A percentile compares a stretch with the other conserved stretches of the same genome.
These are phyloP conservation scores for Saturnispora halmiae DNA, from an alignment of 805 yeast genomes.

Conservation along the genomic window DNA sequence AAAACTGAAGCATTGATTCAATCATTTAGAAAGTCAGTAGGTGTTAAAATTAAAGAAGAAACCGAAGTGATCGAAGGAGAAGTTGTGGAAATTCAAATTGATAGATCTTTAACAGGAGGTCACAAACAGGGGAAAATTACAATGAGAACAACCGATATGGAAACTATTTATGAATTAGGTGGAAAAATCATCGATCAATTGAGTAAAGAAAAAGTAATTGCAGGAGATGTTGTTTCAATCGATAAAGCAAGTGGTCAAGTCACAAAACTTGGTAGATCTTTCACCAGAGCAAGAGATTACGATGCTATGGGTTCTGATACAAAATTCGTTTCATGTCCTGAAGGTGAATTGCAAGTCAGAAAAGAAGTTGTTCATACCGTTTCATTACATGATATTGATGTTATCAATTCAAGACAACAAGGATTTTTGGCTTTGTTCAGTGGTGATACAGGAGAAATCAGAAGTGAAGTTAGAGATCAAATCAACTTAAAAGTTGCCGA, in stretches of 20 bases:
- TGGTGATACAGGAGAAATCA: conserved; percentile 94
- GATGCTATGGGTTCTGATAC: conserved; percentile 95
- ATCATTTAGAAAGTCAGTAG: conserved; percentile 92
- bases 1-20: conserved; percentile 96
- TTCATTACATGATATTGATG: conserved; percentile 90
- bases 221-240: conserved; percentile 95
- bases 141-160: conserved; percentile 78
- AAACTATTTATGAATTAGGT: conserved; percentile 66
- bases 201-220: conserved; percentile 87
- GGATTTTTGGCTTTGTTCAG: conserved; percentile 40
- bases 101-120: conserved; percentile 86
- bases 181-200: conserved; percentile 65
- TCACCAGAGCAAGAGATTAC: conserved; percentile 96
- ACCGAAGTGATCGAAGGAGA: conserved; percentile 98
- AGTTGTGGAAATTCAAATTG: conserved; percentile 92
- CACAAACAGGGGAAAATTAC: conserved; percentile 74
- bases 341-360: conserved; percentile 97
- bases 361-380: conserved; percentile 97
- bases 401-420: conserved; percentile 90
- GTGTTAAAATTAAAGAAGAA: conserved; percentile 90
- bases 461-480: conserved; percentile 72
- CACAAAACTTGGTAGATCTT: conserved; percentile 95
- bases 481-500: conserved; percentile 66
- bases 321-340: conserved; percentile 87
- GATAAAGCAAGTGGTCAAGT: conserved; percentile 98